phyloP scores from a whole-genome alignment of 805 yeast species.

The Saccharomycopsis guyanensis region DNA sequence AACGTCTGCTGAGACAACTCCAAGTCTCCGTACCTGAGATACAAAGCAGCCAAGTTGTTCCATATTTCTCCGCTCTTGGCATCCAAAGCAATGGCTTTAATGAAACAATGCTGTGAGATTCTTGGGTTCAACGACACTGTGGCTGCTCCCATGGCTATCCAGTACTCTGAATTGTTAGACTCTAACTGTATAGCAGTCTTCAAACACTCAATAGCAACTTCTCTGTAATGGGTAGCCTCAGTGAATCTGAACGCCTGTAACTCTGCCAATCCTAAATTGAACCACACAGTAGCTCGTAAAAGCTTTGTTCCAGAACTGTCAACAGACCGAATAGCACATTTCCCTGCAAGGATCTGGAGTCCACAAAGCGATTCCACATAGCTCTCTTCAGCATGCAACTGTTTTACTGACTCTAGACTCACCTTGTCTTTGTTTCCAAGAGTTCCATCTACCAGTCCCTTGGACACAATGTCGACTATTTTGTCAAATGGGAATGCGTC shows the following conservation, averaged over 20 bases:
- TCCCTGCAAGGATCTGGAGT: slow-evolving; percentile 39
- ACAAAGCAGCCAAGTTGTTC: slow-evolving; percentile 76
- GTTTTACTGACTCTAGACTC: not conserved
- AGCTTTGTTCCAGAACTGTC: slow-evolving; percentile 35
- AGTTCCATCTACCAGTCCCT: too few species aligned
- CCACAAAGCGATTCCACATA: slow-evolving; percentile 1
- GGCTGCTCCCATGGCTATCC: slow-evolving; percentile 81
- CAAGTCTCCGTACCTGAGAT: slow-evolving; percentile 57
- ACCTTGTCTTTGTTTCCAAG: slow-evolving; percentile 5
- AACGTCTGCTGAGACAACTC: slow-evolving; percentile 70
- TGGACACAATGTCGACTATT: slow-evolving; percentile 21
- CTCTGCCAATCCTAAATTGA: slow-evolving; percentile 66
- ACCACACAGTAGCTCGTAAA: slow-evolving; percentile 48
- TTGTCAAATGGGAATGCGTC: slow-evolving; percentile 41
- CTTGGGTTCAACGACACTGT: slow-evolving; percentile 55
- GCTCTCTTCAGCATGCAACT: not conserved
- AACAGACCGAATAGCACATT: slow-evolving; percentile 33
- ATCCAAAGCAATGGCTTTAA: slow-evolving; percentile 68
- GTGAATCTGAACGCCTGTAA: slow-evolving; percentile 36
- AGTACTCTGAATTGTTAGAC: slow-evolving; percentile 57
- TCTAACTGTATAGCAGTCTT: slow-evolving; percentile 69
- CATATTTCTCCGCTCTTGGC: slow-evolving; percentile 63
- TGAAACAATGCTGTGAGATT: slow-evolving; percentile 88
- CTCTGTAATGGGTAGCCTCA: slow-evolving; percentile 29
- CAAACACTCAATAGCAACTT: slow-evolving; percentile 46